Evolutionary conservation across 2,329 filamentous ascomycete species (phyloP), one percentile per base, ranked within the genome.

Genomic region (Clarireedia sp.): DNA sequence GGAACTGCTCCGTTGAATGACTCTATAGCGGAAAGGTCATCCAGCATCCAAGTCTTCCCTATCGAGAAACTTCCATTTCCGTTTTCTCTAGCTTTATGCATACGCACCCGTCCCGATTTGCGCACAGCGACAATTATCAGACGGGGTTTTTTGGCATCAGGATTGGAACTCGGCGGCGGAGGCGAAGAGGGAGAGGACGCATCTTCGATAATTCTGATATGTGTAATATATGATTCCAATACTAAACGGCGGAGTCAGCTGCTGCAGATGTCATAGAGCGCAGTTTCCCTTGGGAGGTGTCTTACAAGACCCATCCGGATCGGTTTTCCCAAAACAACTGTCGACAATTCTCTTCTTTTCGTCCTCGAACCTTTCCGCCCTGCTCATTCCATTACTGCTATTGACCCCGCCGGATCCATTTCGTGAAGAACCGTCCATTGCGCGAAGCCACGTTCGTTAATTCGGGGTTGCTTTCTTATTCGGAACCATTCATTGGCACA

Each of bases 1-100:
- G 76, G 80, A 67, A 69, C 76, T 72, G 81, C 70, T 44, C 84
- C 78, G 6, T 83, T 86, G 67, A 86, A 97, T 24, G 90, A 94
- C 69, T 95, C 87, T 62, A 99, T 88, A 46, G 81, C 79, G 4
- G 81, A 80, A 48, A 99, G 75, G 68, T 99, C 94, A 71, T 97
- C 92, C 63, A 99, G 80, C 69, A 91, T 88, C 94, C 94, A 99
- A 3, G 94, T 96, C 74, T 99, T 99, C 62, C 94, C 94, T 63
- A 99, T 96, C 19, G 92, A 97, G 71, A 96, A 99, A 23, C 89
- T 84, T 55, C 90, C 90, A 70, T 96, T 96, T 55, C 81, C 78
- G 70, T 99, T 99, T 74, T 99, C 94, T 65, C 95, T 86, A 56
- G 90, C 92, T 73, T 99, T 99, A 77, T 99, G 94, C 75, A 99